A percentile compares a stretch with the other conserved stretches of the same genome.
Conservation (phyloP, 2,329 filamentous ascomycete species). For the Arthrobotrys megalospora region DNA sequence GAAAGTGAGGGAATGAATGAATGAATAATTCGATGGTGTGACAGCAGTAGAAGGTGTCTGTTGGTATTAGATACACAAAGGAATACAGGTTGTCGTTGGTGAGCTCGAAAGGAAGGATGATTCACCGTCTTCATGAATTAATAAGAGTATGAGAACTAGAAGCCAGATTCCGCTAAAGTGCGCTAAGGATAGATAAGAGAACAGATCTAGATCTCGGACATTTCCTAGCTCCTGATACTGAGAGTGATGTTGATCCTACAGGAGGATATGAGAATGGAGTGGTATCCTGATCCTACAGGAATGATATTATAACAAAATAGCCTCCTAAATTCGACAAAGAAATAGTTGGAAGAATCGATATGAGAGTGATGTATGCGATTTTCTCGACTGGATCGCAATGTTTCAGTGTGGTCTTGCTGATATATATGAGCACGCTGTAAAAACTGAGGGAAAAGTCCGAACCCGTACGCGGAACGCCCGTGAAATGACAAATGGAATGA, state of each 20-base stretch:
- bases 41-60: background rate
- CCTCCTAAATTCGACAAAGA: conserved; percentile 6
- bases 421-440: conserved; percentile 25
- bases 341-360: conserved; percentile 16
- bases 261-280: conserved; percentile 22
- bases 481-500: conserved; percentile 28
- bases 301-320: conserved; percentile 25
- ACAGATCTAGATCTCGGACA: conserved; percentile 8
- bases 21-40: conserved; percentile 14
- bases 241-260: conserved; percentile 17
- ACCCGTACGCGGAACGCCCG: conserved; percentile 44
- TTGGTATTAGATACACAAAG: conserved; percentile 43
- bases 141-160: background rate
- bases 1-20: conserved; percentile 7
- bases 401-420: conserved; percentile 22
- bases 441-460: conserved; percentile 22
- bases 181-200: conserved; percentile 17
- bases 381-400: conserved; percentile 22
- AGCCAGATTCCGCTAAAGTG: conserved; percentile 14
- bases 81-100: conserved; percentile 23
- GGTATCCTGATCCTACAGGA: conserved; percentile 17
- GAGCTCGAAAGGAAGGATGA: conserved; percentile 2
- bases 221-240: conserved; percentile 11
- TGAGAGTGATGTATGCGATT: conserved; percentile 19
- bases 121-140: conserved; percentile 20